phyloP scores from a whole-genome alignment of 78 protist genomes.

The Dictyostelium brefeldianum region DNA sequence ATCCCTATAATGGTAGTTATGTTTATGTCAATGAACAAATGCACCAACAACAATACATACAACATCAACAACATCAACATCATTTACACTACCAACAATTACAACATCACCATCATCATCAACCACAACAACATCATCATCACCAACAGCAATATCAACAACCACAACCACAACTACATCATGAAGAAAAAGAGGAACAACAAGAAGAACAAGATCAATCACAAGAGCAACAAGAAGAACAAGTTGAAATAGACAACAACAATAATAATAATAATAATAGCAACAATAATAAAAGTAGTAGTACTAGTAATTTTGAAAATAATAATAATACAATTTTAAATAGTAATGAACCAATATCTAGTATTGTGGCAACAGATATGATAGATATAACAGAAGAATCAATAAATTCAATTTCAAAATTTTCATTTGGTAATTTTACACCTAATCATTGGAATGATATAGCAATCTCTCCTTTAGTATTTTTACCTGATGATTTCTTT shows the following conservation, averaged over 20 bases:
- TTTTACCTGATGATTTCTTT: conserved; percentile 41
- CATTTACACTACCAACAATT: background rate
- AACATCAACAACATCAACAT: background rate
- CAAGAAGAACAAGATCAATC: background rate
- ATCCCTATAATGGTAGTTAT: too few species aligned
- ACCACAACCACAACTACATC: background rate
- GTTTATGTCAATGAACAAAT: too few species aligned
- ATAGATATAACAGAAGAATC: background rate
- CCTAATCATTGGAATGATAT: conserved; percentile 14
- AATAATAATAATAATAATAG: background rate
- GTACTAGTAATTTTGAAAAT: background rate
- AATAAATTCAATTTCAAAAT: conserved; percentile 10
- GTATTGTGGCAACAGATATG: background rate
- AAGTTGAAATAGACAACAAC: background rate
- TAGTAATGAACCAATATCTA: conserved; percentile 19
- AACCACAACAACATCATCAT: background rate
- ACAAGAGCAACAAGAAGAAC: background rate
- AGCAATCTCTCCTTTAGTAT: conserved; percentile 21
- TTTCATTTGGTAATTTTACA: conserved; percentile 36
- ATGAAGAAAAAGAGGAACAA: conserved; percentile 16
- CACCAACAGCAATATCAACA: background rate
- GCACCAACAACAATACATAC: background rate
- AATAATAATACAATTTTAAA: background rate
- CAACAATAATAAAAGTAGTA: background rate
- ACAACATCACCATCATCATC: background rate